Evolutionary conservation across 768 basidiomycete species (phyloP).

Genomic region (Russula sp.): DNA sequence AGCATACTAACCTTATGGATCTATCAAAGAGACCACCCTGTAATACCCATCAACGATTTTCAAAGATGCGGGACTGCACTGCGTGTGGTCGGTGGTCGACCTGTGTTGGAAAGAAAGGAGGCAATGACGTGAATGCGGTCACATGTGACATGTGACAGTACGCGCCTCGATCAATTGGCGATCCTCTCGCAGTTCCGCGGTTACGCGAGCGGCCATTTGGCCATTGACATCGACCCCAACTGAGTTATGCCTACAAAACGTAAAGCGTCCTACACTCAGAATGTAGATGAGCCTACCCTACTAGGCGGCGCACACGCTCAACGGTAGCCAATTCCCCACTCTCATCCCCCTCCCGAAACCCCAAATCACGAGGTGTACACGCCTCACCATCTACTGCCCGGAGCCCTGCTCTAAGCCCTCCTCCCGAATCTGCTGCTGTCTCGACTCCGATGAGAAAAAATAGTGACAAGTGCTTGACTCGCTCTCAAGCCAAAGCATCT

Average conservation of each 20-base stretch:
- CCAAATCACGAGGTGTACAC: background rate
- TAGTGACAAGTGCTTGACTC: conserved; percentile 12
- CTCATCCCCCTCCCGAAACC: conserved; percentile 12
- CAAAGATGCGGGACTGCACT: background rate
- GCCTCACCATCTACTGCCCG: conserved; percentile 5
- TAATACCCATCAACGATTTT: conserved; percentile 28
- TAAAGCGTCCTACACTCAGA: conserved; percentile 30
- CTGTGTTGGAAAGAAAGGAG: background rate
- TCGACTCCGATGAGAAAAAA: conserved; percentile 12
- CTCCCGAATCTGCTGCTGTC: background rate
- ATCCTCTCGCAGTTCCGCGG: too few species aligned
- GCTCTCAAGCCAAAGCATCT: conserved; percentile 12
- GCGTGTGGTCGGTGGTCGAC: too few species aligned
- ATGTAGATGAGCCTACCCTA: conserved; percentile 28
- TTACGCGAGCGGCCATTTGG: too few species aligned
- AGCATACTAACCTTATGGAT: background rate
- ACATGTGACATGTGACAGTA: conserved; percentile 6
- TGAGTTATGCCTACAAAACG: conserved; percentile 37
- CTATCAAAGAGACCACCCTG: conserved; percentile 22
- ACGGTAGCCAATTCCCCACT: conserved; percentile 12
- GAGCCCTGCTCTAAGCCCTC: background rate
- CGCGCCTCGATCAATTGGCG: conserved; percentile 3
- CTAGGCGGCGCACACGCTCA: conserved; percentile 31
- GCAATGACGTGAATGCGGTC: background rate
- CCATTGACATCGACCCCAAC: background rate